Conservation (phyloP, 140 eudicot genomes). For the Anethum foeniculum region DNA sequence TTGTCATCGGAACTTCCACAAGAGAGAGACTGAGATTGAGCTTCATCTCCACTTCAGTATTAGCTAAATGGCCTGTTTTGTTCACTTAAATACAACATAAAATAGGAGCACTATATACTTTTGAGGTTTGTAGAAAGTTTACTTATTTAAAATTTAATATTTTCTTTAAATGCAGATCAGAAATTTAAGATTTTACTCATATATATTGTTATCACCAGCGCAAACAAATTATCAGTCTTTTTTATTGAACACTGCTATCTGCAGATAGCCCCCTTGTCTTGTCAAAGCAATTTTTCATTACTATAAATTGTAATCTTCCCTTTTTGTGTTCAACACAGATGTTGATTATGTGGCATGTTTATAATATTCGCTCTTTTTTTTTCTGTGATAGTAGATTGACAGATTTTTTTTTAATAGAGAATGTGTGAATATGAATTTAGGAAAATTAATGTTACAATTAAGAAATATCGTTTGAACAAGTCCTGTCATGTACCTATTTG, state of each 20-base stretch:
- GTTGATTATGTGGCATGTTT: background rate
- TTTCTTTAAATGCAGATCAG: background rate
- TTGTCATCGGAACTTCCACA: constrained; percentile 22
- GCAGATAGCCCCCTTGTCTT: background rate
- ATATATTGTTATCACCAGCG: background rate
- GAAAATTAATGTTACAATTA: background rate
- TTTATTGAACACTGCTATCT: background rate
- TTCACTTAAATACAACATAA: background rate
- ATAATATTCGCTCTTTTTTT: no score
- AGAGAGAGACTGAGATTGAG: constrained; percentile 10
- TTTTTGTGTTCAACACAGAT: background rate
- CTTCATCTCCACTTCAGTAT: background rate
- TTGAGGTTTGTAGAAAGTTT: background rate
- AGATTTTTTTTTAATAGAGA: no score
- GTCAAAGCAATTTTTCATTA: background rate
- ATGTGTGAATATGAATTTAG: no score
- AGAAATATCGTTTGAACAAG: no score
- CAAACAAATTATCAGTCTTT: background rate
- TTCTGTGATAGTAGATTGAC: background rate
- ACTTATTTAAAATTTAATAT: background rate
- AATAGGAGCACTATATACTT: background rate
- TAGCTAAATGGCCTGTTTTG: background rate
- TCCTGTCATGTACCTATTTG: no score
- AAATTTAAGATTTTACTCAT: background rate
- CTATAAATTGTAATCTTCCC: background rate